Evolutionary conservation across 257 asterid genomes (phyloP), one percentile per base, ranked within the genome.

Genomic region (Rubia yunnanensis): DNA sequence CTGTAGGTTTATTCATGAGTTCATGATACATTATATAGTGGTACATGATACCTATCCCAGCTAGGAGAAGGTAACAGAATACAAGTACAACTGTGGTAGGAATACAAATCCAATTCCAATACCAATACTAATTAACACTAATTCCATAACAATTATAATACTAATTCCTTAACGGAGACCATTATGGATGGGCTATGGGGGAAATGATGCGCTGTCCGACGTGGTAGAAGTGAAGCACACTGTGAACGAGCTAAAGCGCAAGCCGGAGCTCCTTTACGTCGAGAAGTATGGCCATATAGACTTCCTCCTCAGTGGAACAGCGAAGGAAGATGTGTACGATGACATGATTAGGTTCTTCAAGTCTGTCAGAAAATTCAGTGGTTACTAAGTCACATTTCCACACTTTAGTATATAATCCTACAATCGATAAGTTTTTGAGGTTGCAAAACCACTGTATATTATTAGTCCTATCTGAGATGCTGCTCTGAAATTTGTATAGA

Each of bases 121-220:
- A n/a, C n/a, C n/a, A n/a, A n/a, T n/a, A n/a, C n/a, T n/a, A n/a
- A n/a, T n/a, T n/a, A n/a, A n/a, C n/a, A n/a, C n/a, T n/a, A n/a
- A n/a, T n/a, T n/a, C n/a, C n/a, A n/a, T n/a, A n/a, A n/a, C n/a
- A n/a, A n/a, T n/a, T n/a, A n/a, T n/a, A n/a, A n/a, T n/a, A n/a
- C n/a, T n/a, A n/a, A n/a, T n/a, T n/a, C n/a, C n/a, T n/a, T n/a
- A n/a, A n/a, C n/a, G n/a, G n/a, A n/a, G n/a, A 78, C 95, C 99
- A 18, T 70, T 92, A 22, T 92, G 99, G 99, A 85, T 87, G 92
- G 96, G 88, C 18, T 89, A 87, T 27, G 99, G 99, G 14, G 96
- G 95, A 69, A 84, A 79, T 5, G 99, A 92, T 56, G 97, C 86
- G 35, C 70, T 92, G 60, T 94, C 99, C 61, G 99, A 89, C 67